Percentiles rank a stretch among this genome's conserved stretches.
phyloP scores from a whole-genome alignment of 495 filamentous ascomycete species.

The Xylaria acuta region DNA sequence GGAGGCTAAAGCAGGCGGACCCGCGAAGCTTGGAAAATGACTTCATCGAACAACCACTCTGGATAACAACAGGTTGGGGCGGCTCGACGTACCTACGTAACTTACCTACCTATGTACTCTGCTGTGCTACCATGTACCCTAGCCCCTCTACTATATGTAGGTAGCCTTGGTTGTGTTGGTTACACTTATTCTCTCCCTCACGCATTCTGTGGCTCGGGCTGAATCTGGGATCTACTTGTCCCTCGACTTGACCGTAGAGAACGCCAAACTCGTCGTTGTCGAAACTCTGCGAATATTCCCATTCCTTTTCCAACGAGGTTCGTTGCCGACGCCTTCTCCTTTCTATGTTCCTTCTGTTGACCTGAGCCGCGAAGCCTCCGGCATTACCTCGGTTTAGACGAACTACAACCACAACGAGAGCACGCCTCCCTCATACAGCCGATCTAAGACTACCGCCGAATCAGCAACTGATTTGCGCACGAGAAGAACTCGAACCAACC shows the following conservation, averaged over 20 bases:
- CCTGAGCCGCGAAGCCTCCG: not conserved
- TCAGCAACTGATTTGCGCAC: not conserved
- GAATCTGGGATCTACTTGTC: not conserved
- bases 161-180: not conserved
- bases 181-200: not conserved
- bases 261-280: not conserved
- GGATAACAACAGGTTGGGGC: not conserved
- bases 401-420: conserved; percentile 2
- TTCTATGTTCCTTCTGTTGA: not conserved
- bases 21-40: conserved; percentile 20
- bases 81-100: not conserved
- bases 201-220: not conserved
- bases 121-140: not conserved
- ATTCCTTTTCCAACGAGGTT: not conserved
- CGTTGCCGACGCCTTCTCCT: not conserved
- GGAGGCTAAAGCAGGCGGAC: conserved; percentile 11
- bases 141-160: not conserved
- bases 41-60: conserved; percentile 17
- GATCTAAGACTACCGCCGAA: not conserved
- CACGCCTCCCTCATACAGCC: not conserved
- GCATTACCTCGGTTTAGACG: not conserved
- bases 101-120: not conserved
- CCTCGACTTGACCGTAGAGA: not conserved
- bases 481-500: not conserved
- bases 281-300: not conserved